phyloP scores from a whole-genome alignment of 202 grass and related monocot species.

The Zizania palustris region DNA sequence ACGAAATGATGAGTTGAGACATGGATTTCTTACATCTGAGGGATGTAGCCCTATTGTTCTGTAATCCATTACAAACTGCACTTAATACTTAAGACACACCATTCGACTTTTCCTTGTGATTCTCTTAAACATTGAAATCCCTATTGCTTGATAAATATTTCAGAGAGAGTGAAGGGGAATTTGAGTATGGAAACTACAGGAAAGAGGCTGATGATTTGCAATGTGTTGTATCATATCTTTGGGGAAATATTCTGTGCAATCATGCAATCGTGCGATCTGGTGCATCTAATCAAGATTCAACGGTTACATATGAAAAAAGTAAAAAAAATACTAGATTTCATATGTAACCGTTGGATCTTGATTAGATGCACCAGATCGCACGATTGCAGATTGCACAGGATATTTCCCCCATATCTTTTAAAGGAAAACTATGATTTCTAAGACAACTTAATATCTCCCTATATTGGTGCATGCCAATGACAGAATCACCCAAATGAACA shows the following conservation, averaged over 20 bases:
- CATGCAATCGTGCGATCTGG: no score
- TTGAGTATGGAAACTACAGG: conserved; percentile 61
- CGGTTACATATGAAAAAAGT: no score
- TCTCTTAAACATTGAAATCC: not conserved
- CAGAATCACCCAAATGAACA: conserved; percentile 12
- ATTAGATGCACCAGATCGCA: no score
- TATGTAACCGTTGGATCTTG: no score
- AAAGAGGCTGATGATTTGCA: conserved; percentile 65
- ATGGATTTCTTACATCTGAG: not conserved
- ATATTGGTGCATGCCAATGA: not conserved
- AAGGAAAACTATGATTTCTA: no score
- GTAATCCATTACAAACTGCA: not conserved
- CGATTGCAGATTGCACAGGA: no score
- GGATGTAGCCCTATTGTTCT: not conserved
- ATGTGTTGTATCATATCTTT: conserved; percentile 53
- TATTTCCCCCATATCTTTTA: no score
- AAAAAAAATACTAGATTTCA: no score
- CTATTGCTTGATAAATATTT: conserved; percentile 6
- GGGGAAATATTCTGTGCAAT: no score
- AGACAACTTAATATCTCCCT: not conserved
- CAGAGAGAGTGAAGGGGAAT: conserved; percentile 76
- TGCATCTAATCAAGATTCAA: no score
- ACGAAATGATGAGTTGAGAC: not conserved
- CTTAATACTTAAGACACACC: not conserved
- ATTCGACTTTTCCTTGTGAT: not conserved